Base-by-base conservation (phyloP, 2,329 filamentous ascomycete species). In the Epichloe aotearoae region DNA sequence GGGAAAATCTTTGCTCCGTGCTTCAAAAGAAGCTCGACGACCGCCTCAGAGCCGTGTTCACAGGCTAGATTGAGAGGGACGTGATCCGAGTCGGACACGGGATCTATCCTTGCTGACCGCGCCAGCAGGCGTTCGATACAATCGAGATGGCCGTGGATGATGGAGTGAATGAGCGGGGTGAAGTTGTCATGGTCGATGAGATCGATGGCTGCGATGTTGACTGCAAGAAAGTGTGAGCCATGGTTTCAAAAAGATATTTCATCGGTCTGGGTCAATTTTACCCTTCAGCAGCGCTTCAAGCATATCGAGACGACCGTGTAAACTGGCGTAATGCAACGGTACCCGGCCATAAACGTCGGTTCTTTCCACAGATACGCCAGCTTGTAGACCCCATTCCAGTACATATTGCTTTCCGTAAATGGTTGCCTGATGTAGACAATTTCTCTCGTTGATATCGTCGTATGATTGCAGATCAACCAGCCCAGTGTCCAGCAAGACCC, bases 371-470 rank as follows among this genome's bases (percentile, higher is more conserved):
- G 90, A 82, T 36, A 96, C 88, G 4, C 79, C 81, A 44, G 78
- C 81, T 1, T 77, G 72, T n/a, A 98, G 72, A 4, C 86, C 90
- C 56, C 85, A 82, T 47, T 79, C 73, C 52, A 97, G 72, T 33
- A 96, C 86, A 58, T 86, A 83, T 10, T 78, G 70, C 60, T 90
- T 90, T 19, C 90, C 90, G 54, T 94, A 95, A 49, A 97, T 96
- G 1, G 90, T 85, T n/a, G 93, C 88, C 68, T 97, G 93, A 60
- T 98, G 93, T 45, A 98, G 74, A 62, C 90, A 95, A 61, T 96
- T 98, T 40, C 93, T 80, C 69, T 96, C 91, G 61, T 97, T 98
- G 66, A 98, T 97, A 61, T 96, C 90, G 64, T 98, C 93, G 60
- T 95, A 88, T 1, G 89, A 93, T 61, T 88, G 83, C n/a, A 96